These are phyloP conservation scores for Prunus kanzakura DNA, from an alignment of 306 rosid genomes.

Conservation along the genomic window DNA sequence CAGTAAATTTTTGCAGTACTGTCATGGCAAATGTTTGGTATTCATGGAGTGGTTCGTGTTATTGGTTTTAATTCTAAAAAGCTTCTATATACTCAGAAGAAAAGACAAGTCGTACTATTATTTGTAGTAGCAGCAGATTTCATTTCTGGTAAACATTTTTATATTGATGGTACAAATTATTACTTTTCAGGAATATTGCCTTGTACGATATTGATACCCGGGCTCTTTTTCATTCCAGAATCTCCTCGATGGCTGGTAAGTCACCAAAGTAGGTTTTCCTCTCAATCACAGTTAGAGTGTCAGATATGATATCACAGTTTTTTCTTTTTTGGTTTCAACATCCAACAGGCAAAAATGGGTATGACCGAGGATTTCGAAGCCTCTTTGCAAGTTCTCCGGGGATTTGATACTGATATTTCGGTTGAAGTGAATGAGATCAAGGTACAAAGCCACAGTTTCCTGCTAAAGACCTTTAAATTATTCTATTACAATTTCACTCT, in stretches of 20 bases:
- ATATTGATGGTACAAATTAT: constrained; percentile 18
- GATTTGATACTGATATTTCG: constrained; percentile 83
- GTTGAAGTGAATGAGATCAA: constrained; percentile 80
- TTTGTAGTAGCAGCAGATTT: not conserved
- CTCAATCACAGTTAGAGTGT: not conserved
- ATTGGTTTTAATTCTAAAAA: not conserved
- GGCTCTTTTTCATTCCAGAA: constrained; percentile 91
- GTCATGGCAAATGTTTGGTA: not conserved
- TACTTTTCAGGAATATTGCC: constrained; percentile 72
- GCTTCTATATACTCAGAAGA: not conserved
- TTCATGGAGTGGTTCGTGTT: not conserved
- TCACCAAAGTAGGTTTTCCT: constrained; percentile 17
- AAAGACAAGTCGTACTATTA: not conserved
- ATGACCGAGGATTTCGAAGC: constrained; percentile 90
- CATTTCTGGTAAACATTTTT: not conserved
- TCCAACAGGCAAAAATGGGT: constrained; percentile 86
- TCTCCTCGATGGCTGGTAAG: constrained; percentile 99
- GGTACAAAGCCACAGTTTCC: constrained; percentile 26
- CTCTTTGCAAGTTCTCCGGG: constrained; percentile 95
- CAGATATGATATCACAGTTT: constrained; percentile 8
- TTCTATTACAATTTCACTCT: constrained; percentile 2
- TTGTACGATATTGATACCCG: constrained; percentile 85
- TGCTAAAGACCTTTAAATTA: not conserved
- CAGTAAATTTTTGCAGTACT: not conserved
- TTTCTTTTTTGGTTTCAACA: not conserved